Percentiles rank a stretch among this genome's conserved stretches.
phyloP scores from a whole-genome alignment of 768 basidiomycete species.

The Boletus subparvulus region DNA sequence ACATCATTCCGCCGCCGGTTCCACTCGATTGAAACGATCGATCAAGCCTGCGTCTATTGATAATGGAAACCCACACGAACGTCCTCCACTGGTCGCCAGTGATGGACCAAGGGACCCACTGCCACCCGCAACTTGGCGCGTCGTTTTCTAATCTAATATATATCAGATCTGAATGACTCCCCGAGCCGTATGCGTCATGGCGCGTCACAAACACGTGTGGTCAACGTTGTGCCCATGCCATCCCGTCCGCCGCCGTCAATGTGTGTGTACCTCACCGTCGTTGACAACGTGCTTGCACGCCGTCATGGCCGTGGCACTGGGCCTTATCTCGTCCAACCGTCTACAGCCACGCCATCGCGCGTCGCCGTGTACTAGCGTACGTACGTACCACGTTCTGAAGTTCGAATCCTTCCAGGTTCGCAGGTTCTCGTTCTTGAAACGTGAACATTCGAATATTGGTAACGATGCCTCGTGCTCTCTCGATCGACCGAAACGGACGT shows the following conservation, averaged over 20 bases:
- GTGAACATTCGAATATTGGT: background rate
- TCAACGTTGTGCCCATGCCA: constrained; percentile 11
- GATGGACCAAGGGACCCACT: background rate
- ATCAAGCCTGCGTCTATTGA: background rate
- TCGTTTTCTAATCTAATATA: background rate
- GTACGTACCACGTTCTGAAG: background rate
- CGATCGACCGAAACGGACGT: background rate
- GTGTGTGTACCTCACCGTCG: too few species aligned
- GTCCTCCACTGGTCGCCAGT: background rate
- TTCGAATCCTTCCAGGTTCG: background rate
- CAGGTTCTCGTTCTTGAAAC: background rate
- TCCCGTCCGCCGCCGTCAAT: background rate
- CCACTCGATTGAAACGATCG: background rate
- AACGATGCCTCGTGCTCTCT: background rate
- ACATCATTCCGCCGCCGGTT: background rate
- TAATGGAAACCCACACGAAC: background rate
- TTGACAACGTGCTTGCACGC: constrained; percentile 1
- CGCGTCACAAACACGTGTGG: constrained; percentile 20
- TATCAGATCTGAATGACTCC: background rate
- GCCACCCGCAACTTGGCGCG: too few species aligned
- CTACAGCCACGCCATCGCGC: background rate
- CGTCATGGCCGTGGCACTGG: background rate
- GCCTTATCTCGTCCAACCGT: background rate
- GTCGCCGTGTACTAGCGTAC: background rate
- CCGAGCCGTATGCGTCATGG: background rate